Conservation (phyloP, 106 monocot genomes). For the Apostasia shenzhenica region DNA sequence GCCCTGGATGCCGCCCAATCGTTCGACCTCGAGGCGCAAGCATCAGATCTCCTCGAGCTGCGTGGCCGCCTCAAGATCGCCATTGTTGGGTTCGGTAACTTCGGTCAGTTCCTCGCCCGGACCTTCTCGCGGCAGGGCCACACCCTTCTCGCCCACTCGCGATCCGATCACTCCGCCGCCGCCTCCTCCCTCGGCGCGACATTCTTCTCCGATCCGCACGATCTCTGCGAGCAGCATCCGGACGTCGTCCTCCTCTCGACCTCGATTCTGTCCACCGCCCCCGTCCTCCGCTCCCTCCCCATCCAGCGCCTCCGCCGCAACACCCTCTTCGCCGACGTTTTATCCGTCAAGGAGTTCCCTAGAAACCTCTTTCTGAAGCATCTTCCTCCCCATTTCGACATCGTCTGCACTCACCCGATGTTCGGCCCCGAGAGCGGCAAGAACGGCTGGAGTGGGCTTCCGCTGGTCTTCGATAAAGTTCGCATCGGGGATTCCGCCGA, state of each 20-base stretch:
- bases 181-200: constrained; percentile 32
- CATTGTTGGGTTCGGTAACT: constrained; percentile 72
- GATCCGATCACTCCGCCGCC: constrained; percentile 45
- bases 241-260: constrained; percentile 56
- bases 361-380: constrained; percentile 27
- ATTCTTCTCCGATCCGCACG: constrained; percentile 54
- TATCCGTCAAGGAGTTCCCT: constrained; percentile 78
- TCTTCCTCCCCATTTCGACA: constrained; percentile 49
- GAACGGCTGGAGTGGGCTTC: constrained; percentile 51
- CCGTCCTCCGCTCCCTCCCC: constrained; percentile 41
- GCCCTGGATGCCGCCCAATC: constrained; percentile 52
- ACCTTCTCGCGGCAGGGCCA: constrained; percentile 48
- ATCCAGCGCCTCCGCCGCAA: constrained; percentile 45
- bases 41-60: constrained; percentile 4
- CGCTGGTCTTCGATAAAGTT: constrained; percentile 61
- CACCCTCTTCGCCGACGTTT: constrained; percentile 64
- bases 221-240: constrained; percentile 74
- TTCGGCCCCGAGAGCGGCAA: constrained; percentile 66
- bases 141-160: constrained; percentile 58
- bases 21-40: constrained; percentile 39
- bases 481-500: constrained; percentile 19
- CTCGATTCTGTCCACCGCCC: constrained; percentile 35
- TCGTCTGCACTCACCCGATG: constrained; percentile 81
- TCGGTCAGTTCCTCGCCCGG: constrained; percentile 58
- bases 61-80: constrained; percentile 52